Conservation (phyloP, 495 filamentous ascomycete genomes). For the Talaromyces thailandensis region DNA sequence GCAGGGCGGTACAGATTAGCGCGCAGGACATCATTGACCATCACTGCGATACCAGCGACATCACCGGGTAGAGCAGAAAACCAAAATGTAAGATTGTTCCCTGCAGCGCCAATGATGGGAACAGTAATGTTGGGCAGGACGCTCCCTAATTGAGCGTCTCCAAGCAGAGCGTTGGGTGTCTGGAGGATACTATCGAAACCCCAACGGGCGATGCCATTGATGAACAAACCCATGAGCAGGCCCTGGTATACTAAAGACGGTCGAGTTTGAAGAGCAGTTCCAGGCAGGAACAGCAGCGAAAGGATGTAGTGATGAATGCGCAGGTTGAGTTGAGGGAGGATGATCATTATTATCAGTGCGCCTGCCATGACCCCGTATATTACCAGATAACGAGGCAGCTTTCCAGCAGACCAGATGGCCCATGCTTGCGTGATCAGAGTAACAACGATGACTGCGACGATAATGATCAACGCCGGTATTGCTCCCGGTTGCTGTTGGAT, state of each 20-base stretch:
- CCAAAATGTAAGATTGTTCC: conserved; percentile 37
- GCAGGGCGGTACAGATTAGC: conserved; percentile 22
- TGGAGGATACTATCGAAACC: conserved; percentile 55
- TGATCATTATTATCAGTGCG: conserved; percentile 35
- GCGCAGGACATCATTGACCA: conserved; percentile 53
- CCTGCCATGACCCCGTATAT: conserved; percentile 50
- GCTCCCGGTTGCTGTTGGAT: conserved; percentile 69
- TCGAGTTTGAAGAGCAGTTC: conserved; percentile 49
- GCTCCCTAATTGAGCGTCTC: conserved; percentile 23
- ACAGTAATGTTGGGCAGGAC: conserved; percentile 33
- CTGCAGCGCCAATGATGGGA: conserved; percentile 16
- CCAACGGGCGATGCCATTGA: conserved; percentile 60
- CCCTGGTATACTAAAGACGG: conserved; percentile 51
- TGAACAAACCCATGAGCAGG: conserved; percentile 53
- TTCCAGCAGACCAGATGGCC: conserved; percentile 58
- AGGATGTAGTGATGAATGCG: conserved; percentile 62
- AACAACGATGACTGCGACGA: conserved; percentile 44
- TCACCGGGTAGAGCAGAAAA: conserved; percentile 27
- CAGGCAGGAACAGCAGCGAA: conserved; percentile 46
- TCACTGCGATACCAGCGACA: conserved; percentile 47
- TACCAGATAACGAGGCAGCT: conserved; percentile 51
- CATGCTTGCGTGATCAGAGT: conserved; percentile 53
- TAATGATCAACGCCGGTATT: conserved; percentile 52
- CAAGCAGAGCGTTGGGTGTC: conserved; percentile 6
- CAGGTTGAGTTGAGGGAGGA: conserved; percentile 49